Base-by-base conservation (phyloP, 805 yeast genomes). In the Pichia heedii region DNA sequence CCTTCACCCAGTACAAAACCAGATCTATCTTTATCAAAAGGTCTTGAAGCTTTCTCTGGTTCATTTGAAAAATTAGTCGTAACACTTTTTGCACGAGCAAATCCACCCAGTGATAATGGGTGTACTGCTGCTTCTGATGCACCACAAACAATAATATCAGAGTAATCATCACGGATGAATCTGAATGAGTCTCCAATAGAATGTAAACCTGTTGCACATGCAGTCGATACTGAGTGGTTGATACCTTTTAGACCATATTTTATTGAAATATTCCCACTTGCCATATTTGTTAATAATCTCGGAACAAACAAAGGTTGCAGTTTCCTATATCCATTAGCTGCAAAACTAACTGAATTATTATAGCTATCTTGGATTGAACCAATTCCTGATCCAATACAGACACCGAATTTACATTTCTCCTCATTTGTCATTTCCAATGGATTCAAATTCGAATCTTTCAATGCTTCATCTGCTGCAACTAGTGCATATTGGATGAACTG, bases 1-100 rank as follows among this genome's bases (percentile, higher is more conserved):
- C 99, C 99, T 67, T 93, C 99, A 26, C 96, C 81, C 27, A 93
- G 69, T 0, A 93, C 96, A 63, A 93, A 93, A 4, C 99, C 99
- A 44, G 71, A 73, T 47, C 99, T 65, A 2, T 67, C 62, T 13
- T 60, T 58, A 57, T 93, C 98, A 61, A 93, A 93, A 0, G 99
- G 99, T 45, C 96, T 66, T 6, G 95, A 83, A 0, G 95, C 85
- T 26, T 65, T 63, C 5, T 54, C 53, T 2, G 95, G 95, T 2
- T 59, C 60, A 37, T 81, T 83, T 47, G 77, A 80, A 53, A 59
- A 81, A 22, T 65, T 70, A 0, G 88, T 74, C 4, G 80, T 79
- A 11, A 93, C 73, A 3, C 95, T 80, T 52, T 85, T 79, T 4
- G 96, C 93, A 36, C 97, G 68, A 2, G 96, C 83, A 66, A 93